Base-by-base conservation (phyloP, 139 green algal genomes). In the Yamagishiella unicocca region DNA sequence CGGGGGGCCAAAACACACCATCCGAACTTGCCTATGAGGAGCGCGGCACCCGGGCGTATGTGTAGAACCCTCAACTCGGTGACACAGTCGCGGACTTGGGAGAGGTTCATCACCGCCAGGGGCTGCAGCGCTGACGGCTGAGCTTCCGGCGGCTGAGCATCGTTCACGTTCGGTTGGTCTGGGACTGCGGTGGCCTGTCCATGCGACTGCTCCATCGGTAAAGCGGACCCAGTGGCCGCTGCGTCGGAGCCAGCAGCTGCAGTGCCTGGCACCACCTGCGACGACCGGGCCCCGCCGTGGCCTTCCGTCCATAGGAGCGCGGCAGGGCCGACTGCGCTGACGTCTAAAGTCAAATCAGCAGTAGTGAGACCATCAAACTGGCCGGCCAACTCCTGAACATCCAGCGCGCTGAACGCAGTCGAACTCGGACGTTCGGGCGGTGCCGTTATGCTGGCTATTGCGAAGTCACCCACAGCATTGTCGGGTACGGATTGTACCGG, bases 1-100 rank as follows among this genome's bases (percentile, higher is more conserved):
- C n/a, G n/a, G n/a, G n/a, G n/a, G n/a, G n/a, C n/a, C n/a, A n/a
- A n/a, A n/a, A 25, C 27, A 7, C 9, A 7, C 1, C 19, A 3
- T 33, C 66, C 31, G 3, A 4, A 61, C 75, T 67, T 21, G 50
- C 75, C 75, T 0, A 82, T 8, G 12, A 82, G 50, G 33, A 82
- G 35, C 53, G 75, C 75, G 33, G 75, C 75, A 6, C 75, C 75
- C n/a, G 75, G 75, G 4, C 75, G 31, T 31, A 82, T 82, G 50
- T 82, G 50, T 19, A 82, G 46, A 50, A 68, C 50, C 0, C 50
- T 33, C 50, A 82, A 50, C 27, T 68, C 50, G 6, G 35, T 35
- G 9, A 82, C 75, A 33, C 10, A 31, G 50, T 67, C 75, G 0
- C 75, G 75, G 14, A 82, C 75, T 17, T 68, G 75, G 7, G 75